Conservation (phyloP, 768 basidiomycete genomes). For the Trametes cinnabarina region DNA sequence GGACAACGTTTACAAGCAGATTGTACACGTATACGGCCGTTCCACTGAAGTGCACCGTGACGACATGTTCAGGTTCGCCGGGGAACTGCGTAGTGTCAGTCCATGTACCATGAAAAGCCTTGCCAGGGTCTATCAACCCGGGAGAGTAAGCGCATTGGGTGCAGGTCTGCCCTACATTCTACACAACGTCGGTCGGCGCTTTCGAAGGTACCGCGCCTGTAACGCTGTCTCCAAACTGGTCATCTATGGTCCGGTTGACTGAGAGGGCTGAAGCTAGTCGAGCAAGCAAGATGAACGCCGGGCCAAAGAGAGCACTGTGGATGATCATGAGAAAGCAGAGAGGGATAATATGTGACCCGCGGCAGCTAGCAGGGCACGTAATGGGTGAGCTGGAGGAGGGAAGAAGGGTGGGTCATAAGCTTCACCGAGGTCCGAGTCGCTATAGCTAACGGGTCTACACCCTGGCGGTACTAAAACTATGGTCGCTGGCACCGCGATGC, state of each 20-base stretch:
- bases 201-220: slow-evolving; percentile 3
- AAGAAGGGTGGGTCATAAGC: no score
- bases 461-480: no score
- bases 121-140: neutral
- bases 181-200: neutral
- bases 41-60: neutral
- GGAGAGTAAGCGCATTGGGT: neutral
- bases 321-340: no score
- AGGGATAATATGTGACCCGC: no score
- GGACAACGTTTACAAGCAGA: neutral
- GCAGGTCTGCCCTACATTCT: slow-evolving; percentile 3
- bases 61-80: neutral
- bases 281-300: no score
- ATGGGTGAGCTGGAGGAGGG: no score
- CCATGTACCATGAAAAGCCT: slow-evolving; percentile 1
- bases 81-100: neutral
- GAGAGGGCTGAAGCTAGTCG: no score
- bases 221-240: slow-evolving; percentile 12
- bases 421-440: no score
- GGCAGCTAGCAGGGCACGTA: no score
- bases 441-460: no score
- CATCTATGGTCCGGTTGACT: slow-evolving; percentile 13
- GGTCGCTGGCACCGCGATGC: no score
- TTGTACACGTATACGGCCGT: neutral
- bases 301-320: neutral